These are phyloP conservation scores for Populus davidiana DNA, from an alignment of 345 rosid species.

Conservation along the genomic window DNA sequence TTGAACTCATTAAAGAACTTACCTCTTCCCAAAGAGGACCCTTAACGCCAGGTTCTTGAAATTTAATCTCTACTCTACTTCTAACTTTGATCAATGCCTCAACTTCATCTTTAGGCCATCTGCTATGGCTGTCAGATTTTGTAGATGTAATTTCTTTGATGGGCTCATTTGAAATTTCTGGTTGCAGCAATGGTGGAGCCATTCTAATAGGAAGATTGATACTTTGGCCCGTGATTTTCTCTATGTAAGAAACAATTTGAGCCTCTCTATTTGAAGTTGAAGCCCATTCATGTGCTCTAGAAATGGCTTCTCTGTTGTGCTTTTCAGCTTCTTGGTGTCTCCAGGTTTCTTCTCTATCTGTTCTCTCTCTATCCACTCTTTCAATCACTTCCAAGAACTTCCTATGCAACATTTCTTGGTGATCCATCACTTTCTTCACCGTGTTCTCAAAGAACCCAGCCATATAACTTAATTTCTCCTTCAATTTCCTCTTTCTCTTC, in stretches of 20 bases:
- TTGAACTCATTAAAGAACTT: conserved; percentile 34
- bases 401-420: conserved; percentile 42
- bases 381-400: conserved; percentile 43
- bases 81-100: conserved; percentile 40
- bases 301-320: conserved; percentile 36
- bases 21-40: conserved; percentile 49
- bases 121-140: conserved; percentile 18
- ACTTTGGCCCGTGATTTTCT: conserved; percentile 43
- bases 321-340: conserved; percentile 32
- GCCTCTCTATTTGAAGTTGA: conserved; percentile 44
- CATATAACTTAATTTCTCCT: conserved; percentile 26
- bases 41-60: conserved; percentile 38
- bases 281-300: conserved; percentile 40
- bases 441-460: conserved; percentile 34
- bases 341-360: conserved; percentile 42
- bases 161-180: conserved; percentile 18
- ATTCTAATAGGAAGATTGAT: conserved; percentile 33
- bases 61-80: conserved; percentile 31
- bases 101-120: conserved; percentile 46
- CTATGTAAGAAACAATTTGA: conserved; percentile 32
- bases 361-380: conserved; percentile 40
- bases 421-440: conserved; percentile 45
- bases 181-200: conserved; percentile 13
- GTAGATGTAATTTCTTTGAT: conserved; percentile 7
- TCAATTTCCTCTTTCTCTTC: conserved; percentile 37